These are phyloP conservation scores for Fistulinella prunicolor DNA, from an alignment of 768 basidiomycete genomes.

Conservation along the genomic window DNA sequence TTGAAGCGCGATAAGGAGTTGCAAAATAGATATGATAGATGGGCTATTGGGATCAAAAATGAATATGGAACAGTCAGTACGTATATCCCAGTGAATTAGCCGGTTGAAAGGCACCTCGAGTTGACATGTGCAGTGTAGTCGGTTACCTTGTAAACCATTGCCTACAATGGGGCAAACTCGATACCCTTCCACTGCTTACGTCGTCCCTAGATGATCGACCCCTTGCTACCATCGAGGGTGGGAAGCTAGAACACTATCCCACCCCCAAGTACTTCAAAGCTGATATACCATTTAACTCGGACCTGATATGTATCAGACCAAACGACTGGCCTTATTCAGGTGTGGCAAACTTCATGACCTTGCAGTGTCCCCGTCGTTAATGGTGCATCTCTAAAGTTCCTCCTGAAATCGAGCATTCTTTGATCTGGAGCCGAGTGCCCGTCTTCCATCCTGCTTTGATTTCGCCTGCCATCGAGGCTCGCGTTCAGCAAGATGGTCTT, in stretches of 20 bases:
- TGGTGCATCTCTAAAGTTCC: slow-evolving; percentile 46
- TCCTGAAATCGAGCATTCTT: slow-evolving; percentile 64
- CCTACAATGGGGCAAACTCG: slow-evolving; percentile 73
- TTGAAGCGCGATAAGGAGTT: slow-evolving; percentile 71
- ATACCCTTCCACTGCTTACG: slow-evolving; percentile 57
- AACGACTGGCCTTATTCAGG: slow-evolving; percentile 92
- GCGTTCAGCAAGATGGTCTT: slow-evolving; percentile 71
- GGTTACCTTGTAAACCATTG: slow-evolving; percentile 68
- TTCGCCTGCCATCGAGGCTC: slow-evolving; percentile 46
- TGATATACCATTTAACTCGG: slow-evolving; percentile 46
- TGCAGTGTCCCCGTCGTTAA: neutral
- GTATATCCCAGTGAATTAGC: slow-evolving; percentile 14
- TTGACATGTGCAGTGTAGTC: slow-evolving; percentile 37
- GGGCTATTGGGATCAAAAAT: slow-evolving; percentile 51
- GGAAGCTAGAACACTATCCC: neutral
- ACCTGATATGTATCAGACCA: slow-evolving; percentile 65
- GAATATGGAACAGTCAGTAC: slow-evolving; percentile 67
- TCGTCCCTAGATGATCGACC: slow-evolving; percentile 45
- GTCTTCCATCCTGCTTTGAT: slow-evolving; percentile 62
- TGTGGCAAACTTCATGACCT: slow-evolving; percentile 25
- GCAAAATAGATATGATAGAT: slow-evolving; percentile 63
- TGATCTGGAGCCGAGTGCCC: slow-evolving; percentile 77
- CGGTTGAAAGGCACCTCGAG: neutral
- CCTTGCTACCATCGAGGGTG: slow-evolving; percentile 16
- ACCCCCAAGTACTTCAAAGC: slow-evolving; percentile 62